Percentiles rank a stretch among this genome's conserved stretches.
phyloP scores from a whole-genome alignment of 345 rosid species.

The Noccaea caerulescens region DNA sequence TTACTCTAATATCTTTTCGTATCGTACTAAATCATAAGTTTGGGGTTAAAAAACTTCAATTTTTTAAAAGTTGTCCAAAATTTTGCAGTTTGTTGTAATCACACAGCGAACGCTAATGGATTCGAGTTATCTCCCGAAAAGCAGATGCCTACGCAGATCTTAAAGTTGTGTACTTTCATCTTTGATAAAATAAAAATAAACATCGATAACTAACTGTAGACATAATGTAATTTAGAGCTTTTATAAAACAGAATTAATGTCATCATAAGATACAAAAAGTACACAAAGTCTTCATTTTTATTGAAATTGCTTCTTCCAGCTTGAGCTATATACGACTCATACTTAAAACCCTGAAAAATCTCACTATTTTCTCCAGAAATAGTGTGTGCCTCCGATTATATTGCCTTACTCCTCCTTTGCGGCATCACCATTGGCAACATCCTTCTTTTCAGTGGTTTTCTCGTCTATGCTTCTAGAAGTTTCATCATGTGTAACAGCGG shows the following conservation, averaged over 20 bases:
- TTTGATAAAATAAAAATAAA: neutral
- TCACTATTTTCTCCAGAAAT: neutral
- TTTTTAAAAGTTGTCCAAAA: too few species aligned
- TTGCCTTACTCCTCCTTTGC: constrained; percentile 31
- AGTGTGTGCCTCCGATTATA: neutral
- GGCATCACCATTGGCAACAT: constrained; percentile 31
- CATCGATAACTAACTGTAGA: neutral
- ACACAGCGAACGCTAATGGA: too few species aligned
- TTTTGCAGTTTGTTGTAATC: too few species aligned
- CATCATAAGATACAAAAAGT: constrained; percentile 13
- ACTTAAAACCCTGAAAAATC: constrained; percentile 11
- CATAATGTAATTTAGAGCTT: neutral
- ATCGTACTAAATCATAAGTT: too few species aligned
- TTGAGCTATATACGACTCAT: constrained; percentile 38
- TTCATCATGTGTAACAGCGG: constrained; percentile 22
- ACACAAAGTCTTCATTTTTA: constrained; percentile 19
- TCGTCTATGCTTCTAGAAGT: constrained; percentile 34
- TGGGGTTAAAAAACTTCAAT: too few species aligned
- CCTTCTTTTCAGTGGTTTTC: constrained; percentile 32
- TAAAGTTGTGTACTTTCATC: neutral
- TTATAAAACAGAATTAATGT: constrained; percentile 19
- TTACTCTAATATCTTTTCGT: too few species aligned
- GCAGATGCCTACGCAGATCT: too few species aligned
- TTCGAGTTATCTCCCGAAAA: too few species aligned
- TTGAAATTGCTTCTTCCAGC: constrained; percentile 29